A percentile compares a stretch with the other conserved stretches of the same genome.
These are phyloP conservation scores for Gomphus bonarii DNA, from an alignment of 1,284 basidiomycete genomes.

Conservation along the genomic window DNA sequence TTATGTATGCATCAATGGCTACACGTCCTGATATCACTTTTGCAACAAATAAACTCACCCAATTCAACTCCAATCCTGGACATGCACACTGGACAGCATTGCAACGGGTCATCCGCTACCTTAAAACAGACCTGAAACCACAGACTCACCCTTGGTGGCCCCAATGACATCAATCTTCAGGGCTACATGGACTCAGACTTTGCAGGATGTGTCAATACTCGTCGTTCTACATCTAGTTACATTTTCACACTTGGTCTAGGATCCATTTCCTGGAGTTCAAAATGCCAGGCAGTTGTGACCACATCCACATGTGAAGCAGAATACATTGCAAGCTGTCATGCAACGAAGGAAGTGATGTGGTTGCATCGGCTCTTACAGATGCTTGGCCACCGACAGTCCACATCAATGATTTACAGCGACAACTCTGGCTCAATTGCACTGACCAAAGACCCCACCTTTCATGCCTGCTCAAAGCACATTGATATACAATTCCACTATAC, in stretches of 20 bases:
- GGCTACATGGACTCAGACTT: slow-evolving; percentile 23
- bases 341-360: slow-evolving; percentile 26
- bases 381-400: slow-evolving; percentile 14
- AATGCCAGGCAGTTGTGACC: slow-evolving; percentile 21
- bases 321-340: slow-evolving; percentile 22
- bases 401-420: slow-evolving; percentile 20
- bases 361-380: slow-evolving; percentile 20
- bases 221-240: slow-evolving; percentile 23
- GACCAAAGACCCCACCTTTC: slow-evolving; percentile 22
- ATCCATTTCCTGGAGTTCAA: slow-evolving; percentile 27
- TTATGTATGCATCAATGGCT: slow-evolving; percentile 23
- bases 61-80: slow-evolving; percentile 20
- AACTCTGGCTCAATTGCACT: slow-evolving; percentile 27
- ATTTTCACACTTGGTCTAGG: too few relatives aligned
- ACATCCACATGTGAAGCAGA: slow-evolving; percentile 16
- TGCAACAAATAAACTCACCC: slow-evolving; percentile 20
- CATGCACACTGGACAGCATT: slow-evolving; percentile 18
- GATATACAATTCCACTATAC: slow-evolving; percentile 29
- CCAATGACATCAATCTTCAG: slow-evolving; percentile 4
- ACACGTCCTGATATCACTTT: slow-evolving; percentile 24
- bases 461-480: slow-evolving; percentile 29
- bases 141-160: background rate
- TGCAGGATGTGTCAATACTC: slow-evolving; percentile 16
- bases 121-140: slow-evolving; percentile 17
- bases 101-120: slow-evolving; percentile 22